Percentiles rank a stretch among this genome's conserved stretches.
These are phyloP conservation scores for Lophiostoma macrostomum DNA, from an alignment of 495 filamentous ascomycete genomes.

Conservation along the genomic window DNA sequence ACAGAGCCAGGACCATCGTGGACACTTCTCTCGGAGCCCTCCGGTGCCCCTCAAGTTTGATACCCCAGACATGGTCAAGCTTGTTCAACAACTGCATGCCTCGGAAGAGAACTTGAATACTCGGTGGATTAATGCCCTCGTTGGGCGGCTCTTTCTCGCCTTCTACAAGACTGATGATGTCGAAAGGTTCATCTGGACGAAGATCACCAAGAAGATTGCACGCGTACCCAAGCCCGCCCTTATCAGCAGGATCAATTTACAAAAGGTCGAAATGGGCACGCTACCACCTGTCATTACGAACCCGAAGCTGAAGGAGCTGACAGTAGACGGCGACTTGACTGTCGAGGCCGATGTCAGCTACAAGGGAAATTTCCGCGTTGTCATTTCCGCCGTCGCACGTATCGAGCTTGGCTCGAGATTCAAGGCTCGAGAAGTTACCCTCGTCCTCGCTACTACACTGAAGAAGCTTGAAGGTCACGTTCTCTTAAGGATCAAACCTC, in stretches of 20 bases:
- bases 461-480: slow-evolving; percentile 83
- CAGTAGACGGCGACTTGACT: slow-evolving; percentile 81
- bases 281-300: slow-evolving; percentile 87
- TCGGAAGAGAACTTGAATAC: slow-evolving; percentile 90
- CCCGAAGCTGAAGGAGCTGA: slow-evolving; percentile 82
- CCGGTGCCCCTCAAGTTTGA: slow-evolving; percentile 78
- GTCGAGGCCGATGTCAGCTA: slow-evolving; percentile 85
- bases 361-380: slow-evolving; percentile 80
- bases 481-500: slow-evolving; percentile 84
- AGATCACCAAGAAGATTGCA: slow-evolving; percentile 95
- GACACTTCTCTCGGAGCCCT: slow-evolving; percentile 53
- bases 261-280: slow-evolving; percentile 80
- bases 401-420: slow-evolving; percentile 87
- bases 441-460: slow-evolving; percentile 81
- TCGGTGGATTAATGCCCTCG: slow-evolving; percentile 88
- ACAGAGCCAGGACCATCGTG: slow-evolving; percentile 70
- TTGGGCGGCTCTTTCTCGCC: slow-evolving; percentile 82
- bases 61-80: slow-evolving; percentile 74
- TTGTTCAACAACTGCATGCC: slow-evolving; percentile 86
- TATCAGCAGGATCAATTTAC: slow-evolving; percentile 74
- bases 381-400: slow-evolving; percentile 83
- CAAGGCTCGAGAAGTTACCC: slow-evolving; percentile 83
- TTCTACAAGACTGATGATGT: slow-evolving; percentile 80
- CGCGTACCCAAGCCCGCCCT: slow-evolving; percentile 90
- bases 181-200: slow-evolving; percentile 72